A percentile compares a stretch with the other conserved stretches of the same genome.
phyloP scores from a whole-genome alignment of 1,284 basidiomycete species.

The Microstroma glucosiphilum region DNA sequence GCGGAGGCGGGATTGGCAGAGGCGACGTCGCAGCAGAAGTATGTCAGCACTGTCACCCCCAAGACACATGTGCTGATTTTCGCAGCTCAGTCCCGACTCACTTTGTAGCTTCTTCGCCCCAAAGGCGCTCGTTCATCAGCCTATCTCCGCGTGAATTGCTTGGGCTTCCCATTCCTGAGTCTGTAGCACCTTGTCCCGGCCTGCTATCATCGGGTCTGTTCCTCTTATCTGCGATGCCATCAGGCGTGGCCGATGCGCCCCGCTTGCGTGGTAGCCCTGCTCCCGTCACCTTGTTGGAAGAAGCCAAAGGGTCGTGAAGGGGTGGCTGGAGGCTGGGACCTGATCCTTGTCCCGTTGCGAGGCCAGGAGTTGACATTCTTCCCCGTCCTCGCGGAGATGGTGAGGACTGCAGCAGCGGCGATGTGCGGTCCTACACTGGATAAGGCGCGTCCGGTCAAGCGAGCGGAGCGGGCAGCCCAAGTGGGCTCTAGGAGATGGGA shows the following conservation, averaged over 20 bases:
- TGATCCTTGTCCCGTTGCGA: too few species aligned
- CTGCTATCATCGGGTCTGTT: slow-evolving; percentile 25
- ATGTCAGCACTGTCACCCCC: too few species aligned
- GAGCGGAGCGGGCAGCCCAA: too few species aligned
- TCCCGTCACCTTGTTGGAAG: too few species aligned
- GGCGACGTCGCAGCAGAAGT: neutral
- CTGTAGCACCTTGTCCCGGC: neutral
- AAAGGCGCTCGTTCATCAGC: slow-evolving; percentile 20
- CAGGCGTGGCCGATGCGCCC: neutral
- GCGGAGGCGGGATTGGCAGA: neutral
- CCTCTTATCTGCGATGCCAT: slow-evolving; percentile 5
- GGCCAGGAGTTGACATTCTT: too few species aligned
- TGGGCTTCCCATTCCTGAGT: neutral
- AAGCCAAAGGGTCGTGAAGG: too few species aligned
- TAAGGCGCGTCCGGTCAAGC: too few species aligned
- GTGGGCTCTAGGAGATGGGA: too few species aligned
- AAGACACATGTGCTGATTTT: slow-evolving; percentile 6
- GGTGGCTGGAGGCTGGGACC: too few species aligned
- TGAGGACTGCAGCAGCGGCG: too few species aligned
- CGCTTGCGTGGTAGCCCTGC: neutral
- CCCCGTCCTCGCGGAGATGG: too few species aligned
- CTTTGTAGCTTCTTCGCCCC: slow-evolving; percentile 45
- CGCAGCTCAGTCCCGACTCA: slow-evolving; percentile 6
- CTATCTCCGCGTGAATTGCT: slow-evolving; percentile 11
- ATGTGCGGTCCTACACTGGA: too few species aligned